These are phyloP conservation scores for Kodamaea sp. DNA, from an alignment of 1,139 yeast species.

Conservation along the genomic window DNA sequence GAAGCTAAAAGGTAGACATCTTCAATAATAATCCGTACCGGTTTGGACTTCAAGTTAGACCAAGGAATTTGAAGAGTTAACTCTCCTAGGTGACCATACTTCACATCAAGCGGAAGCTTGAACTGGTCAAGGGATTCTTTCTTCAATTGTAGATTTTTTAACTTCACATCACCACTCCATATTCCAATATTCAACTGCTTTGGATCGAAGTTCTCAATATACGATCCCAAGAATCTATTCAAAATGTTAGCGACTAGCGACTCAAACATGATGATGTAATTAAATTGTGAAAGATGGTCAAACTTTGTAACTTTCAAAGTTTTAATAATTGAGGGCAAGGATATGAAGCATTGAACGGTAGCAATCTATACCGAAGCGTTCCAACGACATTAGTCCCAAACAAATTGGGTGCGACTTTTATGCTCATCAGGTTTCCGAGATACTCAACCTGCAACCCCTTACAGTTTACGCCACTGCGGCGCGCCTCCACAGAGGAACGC, in stretches of 20 bases:
- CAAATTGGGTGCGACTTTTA: no score
- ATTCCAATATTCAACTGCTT: constrained; percentile 93
- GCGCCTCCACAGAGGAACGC: constrained; percentile 1
- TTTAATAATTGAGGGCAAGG: no score
- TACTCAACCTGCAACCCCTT: constrained; percentile 4
- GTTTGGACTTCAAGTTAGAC: constrained; percentile 91
- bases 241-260: constrained; percentile 56
- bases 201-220: constrained; percentile 94
- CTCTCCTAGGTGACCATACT: constrained; percentile 88
- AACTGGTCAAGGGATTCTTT: constrained; percentile 83
- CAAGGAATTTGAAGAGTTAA: constrained; percentile 92
- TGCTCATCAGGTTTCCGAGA: no score
- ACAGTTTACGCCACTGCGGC: constrained; percentile 2
- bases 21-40: constrained; percentile 87
- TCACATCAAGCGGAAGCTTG: constrained; percentile 84
- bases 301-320: no score
- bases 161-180: constrained; percentile 96
- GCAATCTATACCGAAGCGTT: no score
- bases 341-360: no score
- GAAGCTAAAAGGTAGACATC: constrained; percentile 82
- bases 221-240: constrained; percentile 60
- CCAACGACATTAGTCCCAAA: no score
- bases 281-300: no score
- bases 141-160: constrained; percentile 73
- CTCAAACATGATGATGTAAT: no score